phyloP scores from a whole-genome alignment of 2,329 filamentous ascomycete species.

The Colletotrichum ledebouriae region DNA sequence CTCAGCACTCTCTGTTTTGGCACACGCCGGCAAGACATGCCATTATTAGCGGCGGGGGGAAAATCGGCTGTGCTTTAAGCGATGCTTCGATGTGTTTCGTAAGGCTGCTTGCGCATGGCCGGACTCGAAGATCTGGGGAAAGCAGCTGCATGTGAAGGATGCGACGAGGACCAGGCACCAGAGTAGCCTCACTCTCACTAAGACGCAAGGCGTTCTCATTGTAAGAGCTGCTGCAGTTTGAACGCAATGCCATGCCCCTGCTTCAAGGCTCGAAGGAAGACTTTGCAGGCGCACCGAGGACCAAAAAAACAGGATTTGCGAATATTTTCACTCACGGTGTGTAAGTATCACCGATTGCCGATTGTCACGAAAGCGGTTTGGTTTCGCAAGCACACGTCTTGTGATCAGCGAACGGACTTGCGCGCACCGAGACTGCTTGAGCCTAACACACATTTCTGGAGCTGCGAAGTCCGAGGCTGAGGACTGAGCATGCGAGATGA shows the following conservation, averaged over 20 bases:
- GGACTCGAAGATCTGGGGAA: slow-evolving; percentile 2
- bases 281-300: not conserved
- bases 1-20: not conserved
- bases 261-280: not conserved
- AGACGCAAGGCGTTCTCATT: too few species aligned
- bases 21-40: slow-evolving; percentile 26
- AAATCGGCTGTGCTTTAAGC: slow-evolving; percentile 10
- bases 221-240: not conserved
- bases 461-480: not conserved
- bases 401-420: slow-evolving; percentile 18
- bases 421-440: not conserved
- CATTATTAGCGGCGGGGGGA: not conserved
- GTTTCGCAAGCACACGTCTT: slow-evolving; percentile 9
- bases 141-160: not conserved
- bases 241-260: not conserved
- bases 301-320: not conserved
- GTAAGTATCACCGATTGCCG: not conserved
- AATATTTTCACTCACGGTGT: too few species aligned
- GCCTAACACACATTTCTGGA: not conserved
- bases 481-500: slow-evolving; percentile 6
- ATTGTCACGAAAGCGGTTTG: not conserved
- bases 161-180: not conserved
- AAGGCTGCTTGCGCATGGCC: not conserved
- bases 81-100: slow-evolving; percentile 19
- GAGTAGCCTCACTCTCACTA: not conserved